Evolutionary conservation across 2,329 filamentous ascomycete species (phyloP).

Genomic region (Talaromyces atroroseus): DNA sequence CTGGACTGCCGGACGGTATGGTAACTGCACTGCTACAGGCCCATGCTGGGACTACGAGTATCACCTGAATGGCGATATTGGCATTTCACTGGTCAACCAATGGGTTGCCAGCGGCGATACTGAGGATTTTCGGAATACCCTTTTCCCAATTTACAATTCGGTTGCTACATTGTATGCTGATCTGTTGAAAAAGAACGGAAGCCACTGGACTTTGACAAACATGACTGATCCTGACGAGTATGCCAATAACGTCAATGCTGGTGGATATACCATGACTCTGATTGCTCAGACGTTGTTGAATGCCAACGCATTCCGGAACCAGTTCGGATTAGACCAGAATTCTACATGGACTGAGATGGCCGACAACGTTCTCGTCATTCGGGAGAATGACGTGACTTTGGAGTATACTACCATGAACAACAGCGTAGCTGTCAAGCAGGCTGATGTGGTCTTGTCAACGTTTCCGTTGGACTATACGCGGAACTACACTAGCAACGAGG

Average conservation of each 20-base stretch:
- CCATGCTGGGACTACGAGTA: conserved; percentile 68
- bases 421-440: conserved; percentile 62
- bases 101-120: conserved; percentile 57
- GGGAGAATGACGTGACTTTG: conserved; percentile 56
- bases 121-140: conserved; percentile 48
- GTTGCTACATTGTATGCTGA: conserved; percentile 58
- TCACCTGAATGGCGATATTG: conserved; percentile 66
- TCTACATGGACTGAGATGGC: conserved; percentile 55
- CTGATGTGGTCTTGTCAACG: conserved; percentile 62
- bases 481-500: conserved; percentile 46
- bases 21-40: conserved; percentile 61
- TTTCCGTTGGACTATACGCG: conserved; percentile 59
- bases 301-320: conserved; percentile 53
- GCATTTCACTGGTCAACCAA: conserved; percentile 56
- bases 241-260: conserved; percentile 61
- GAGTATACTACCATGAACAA: conserved; percentile 65
- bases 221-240: conserved; percentile 71
- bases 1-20: conserved; percentile 63
- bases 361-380: conserved; percentile 51
- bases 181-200: conserved; percentile 55
- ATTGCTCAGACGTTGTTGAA: conserved; percentile 52
- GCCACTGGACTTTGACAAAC: conserved; percentile 51
- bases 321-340: conserved; percentile 52
- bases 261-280: conserved; percentile 63
- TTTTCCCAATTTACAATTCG: conserved; percentile 61